Evolutionary conservation across 2,329 filamentous ascomycete genomes (phyloP).

Genomic region (Cadophora malorum): DNA sequence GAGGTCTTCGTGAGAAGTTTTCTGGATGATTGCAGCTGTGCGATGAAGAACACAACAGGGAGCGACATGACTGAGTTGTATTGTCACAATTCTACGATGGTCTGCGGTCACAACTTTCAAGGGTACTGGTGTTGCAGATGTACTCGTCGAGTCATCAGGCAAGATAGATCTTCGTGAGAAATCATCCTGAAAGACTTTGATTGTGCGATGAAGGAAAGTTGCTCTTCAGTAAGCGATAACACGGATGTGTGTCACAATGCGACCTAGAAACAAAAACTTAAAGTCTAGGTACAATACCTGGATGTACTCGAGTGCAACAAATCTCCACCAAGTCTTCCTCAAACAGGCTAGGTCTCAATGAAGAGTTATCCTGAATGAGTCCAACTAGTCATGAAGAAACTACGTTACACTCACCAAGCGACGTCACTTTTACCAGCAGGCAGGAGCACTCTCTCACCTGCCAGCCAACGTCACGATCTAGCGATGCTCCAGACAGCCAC

Average conservation of each 20-base stretch:
- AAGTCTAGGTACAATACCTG: no score
- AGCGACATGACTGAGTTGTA: background rate
- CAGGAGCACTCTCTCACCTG: background rate
- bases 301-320: background rate
- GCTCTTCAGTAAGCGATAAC: no score
- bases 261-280: no score
- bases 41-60: background rate
- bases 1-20: conserved; percentile 5
- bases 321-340: background rate
- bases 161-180: background rate
- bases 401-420: background rate
- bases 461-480: background rate
- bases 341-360: background rate
- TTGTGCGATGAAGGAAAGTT: background rate
- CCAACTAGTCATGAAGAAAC: background rate
- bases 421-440: background rate
- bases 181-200: background rate
- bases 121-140: background rate
- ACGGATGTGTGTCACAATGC: no score
- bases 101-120: background rate
- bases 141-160: background rate
- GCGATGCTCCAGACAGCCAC: conserved; percentile 12
- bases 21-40: background rate
- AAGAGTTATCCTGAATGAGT: conserved; percentile 1
- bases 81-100: background rate